Evolutionary conservation across 2,329 filamentous ascomycete species (phyloP), one percentile per base, ranked within the genome.

Genomic region (Penicillium sp.): DNA sequence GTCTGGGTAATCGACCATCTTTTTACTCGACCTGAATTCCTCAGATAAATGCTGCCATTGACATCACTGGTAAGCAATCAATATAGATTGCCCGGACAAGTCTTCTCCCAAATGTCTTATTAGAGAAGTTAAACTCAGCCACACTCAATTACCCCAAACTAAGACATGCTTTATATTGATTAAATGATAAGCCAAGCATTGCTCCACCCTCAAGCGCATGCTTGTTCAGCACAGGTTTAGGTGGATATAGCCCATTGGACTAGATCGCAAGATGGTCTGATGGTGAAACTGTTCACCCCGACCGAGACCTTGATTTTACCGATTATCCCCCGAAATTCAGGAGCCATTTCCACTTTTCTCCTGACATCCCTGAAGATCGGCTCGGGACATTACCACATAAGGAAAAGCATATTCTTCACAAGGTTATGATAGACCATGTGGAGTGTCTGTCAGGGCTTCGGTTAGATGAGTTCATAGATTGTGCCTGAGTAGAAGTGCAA

Each of bases 371-470:
- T 51, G 48, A 10, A 26, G 48, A 51, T 51, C 48, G 24, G 8
- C 33, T 19, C 24, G 5, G 19, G 22, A 7, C 37, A 45, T 48
- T 33, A n/a, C 52, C 22, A 44, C 37, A 60, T 29, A 29, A 14
- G 45, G 26, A 44, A 21, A 48, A 37, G n/a, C 31, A 24, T 10
- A n/a, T 19, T 46, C 48, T 52, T 21, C 48, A 54, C 22, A 48
- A 26, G 57, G 48, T 21, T 53, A 55, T 60, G 55, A 60, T 53
- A 33, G 13, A 31, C 53, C 35, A 21, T 41, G 48, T 55, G 52
- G 56, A 22, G 27, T 26, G 48, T 14, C 43, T 50, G 21, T 46
- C 19, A 45, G 29, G 29, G 29, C 37, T 55, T 53, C 45, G 39
- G 37, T 46, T 55, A 50, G 33, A 41, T 37, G 35, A 37, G 16